phyloP scores from a whole-genome alignment of 331 rosid genomes.

The Telfairia occidentalis region DNA sequence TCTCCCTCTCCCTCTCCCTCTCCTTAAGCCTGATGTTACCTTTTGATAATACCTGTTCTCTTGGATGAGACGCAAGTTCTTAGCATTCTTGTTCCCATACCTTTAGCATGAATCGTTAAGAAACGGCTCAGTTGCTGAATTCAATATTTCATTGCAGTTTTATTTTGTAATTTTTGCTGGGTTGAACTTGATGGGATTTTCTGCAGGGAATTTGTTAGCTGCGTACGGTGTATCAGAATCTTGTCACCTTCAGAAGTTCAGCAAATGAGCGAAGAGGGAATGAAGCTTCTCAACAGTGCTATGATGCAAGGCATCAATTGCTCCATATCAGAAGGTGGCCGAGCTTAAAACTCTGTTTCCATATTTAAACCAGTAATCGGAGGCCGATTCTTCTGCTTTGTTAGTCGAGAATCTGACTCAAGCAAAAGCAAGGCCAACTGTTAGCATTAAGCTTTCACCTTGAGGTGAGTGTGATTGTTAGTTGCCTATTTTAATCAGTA shows the following conservation, averaged over 20 bases:
- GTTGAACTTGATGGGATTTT: background rate
- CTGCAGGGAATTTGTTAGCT: slow-evolving; percentile 82
- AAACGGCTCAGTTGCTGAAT: background rate
- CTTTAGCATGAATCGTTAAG: background rate
- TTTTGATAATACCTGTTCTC: too few species aligned
- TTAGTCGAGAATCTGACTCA: background rate
- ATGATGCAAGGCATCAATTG: slow-evolving; percentile 63
- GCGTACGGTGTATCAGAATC: slow-evolving; percentile 78
- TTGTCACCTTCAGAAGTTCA: slow-evolving; percentile 84
- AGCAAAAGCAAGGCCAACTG: background rate
- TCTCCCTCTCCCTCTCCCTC: background rate
- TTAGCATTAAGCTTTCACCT: background rate
- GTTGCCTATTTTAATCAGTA: background rate
- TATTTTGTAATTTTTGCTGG: background rate
- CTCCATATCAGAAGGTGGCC: slow-evolving; percentile 23
- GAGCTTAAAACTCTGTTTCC: slow-evolving; percentile 2
- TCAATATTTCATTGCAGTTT: background rate
- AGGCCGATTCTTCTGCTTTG: background rate
- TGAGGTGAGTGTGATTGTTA: background rate
- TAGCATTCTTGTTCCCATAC: background rate
- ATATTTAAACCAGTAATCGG: background rate
- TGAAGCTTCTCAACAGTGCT: slow-evolving; percentile 86
- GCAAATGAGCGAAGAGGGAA: slow-evolving; percentile 95
- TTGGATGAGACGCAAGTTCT: too few species aligned
- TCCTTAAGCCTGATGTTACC: too few species aligned